Conservation (phyloP, 306 rosid species). For the Prunus kanzakura region DNA sequence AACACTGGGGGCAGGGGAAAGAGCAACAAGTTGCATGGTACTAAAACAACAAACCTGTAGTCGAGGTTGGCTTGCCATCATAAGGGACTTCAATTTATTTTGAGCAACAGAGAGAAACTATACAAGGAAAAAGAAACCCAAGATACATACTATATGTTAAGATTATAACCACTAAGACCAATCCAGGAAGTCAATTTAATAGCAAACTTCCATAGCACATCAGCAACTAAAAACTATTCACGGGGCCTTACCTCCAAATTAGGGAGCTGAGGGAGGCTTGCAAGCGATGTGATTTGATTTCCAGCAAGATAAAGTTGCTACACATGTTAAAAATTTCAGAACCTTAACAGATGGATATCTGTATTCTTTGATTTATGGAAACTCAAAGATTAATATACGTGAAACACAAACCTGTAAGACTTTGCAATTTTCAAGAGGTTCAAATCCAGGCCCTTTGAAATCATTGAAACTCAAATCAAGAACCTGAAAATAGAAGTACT, state of each 20-base stretch:
- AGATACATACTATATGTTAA: not conserved
- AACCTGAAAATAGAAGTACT: slow-evolving; percentile 54
- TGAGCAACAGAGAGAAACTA: slow-evolving; percentile 99
- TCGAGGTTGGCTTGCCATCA: slow-evolving; percentile 99
- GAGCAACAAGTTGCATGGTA: slow-evolving; percentile 4
- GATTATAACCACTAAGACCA: slow-evolving; percentile 1
- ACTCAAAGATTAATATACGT: slow-evolving; percentile 13
- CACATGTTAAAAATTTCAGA: slow-evolving; percentile 27
- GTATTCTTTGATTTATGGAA: not conserved
- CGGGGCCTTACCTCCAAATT: slow-evolving; percentile 82
- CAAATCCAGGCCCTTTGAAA: slow-evolving; percentile 98
- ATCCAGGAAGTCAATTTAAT: slow-evolving; percentile 1
- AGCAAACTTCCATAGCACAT: slow-evolving; percentile 14
- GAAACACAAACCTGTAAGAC: slow-evolving; percentile 72
- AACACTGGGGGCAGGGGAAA: not conserved
- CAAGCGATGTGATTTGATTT: slow-evolving; percentile 93
- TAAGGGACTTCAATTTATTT: slow-evolving; percentile 86
- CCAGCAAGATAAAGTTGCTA: slow-evolving; percentile 99
- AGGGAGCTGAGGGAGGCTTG: slow-evolving; percentile 93
- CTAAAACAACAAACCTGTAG: slow-evolving; percentile 68
- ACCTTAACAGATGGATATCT: not conserved
- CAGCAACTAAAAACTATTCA: slow-evolving; percentile 13
- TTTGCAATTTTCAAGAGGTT: slow-evolving; percentile 92
- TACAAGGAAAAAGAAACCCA: slow-evolving; percentile 15
- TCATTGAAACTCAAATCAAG: slow-evolving; percentile 98